Evolutionary conservation across 1,139 yeast genomes (phyloP), one percentile per base, ranked within the genome.

Genomic region (Pichia sp.): DNA sequence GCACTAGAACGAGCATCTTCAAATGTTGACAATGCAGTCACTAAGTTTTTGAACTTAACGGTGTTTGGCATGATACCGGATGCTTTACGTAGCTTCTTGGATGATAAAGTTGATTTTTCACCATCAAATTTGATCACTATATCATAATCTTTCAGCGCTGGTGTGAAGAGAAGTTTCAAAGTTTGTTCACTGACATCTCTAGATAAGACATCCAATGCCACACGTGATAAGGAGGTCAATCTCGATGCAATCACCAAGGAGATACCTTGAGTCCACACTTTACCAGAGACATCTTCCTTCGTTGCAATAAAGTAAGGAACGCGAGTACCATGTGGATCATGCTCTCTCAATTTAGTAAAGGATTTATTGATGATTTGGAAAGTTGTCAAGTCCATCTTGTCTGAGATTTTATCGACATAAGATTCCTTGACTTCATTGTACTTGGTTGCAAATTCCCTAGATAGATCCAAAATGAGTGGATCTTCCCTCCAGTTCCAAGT

Each of bases 401-500:
- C 91, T 24, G 83, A 77, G 26, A 77, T 58, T 42, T 63, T 59
- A 35, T 62, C 64, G 21, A 63, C 53, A 34, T 66, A 60, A 22
- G 59, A 62, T 23, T 58, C 63, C 8, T 60, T 64, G 1, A 58
- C 58, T 29, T 33, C 30, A n/a, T 28, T 33, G 18, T 29, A 31
- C 34, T 40, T 33, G 44, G 51, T 19, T 17, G 42, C 42, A 22
- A 46, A 42, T 20, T 69, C 68, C 39, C 75, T 77, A 14, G 72
- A 68, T 47, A 85, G 64, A 52, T 88, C 96, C 46, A 91, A 63
- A 38, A 88, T 72, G 45, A 91, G 62, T 2, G 95, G 82, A 33
- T 80, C 87, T 46, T 83, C 94, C 50, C 75, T 79, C 98, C 98
- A 91, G 57, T 91, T 88, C 98, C 98, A 93, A 29, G 63, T 62